A percentile compares a stretch with the other conserved stretches of the same genome.
These are phyloP conservation scores for Scedosporium boydii DNA, from an alignment of 2,329 filamentous ascomycete genomes.

Conservation along the genomic window DNA sequence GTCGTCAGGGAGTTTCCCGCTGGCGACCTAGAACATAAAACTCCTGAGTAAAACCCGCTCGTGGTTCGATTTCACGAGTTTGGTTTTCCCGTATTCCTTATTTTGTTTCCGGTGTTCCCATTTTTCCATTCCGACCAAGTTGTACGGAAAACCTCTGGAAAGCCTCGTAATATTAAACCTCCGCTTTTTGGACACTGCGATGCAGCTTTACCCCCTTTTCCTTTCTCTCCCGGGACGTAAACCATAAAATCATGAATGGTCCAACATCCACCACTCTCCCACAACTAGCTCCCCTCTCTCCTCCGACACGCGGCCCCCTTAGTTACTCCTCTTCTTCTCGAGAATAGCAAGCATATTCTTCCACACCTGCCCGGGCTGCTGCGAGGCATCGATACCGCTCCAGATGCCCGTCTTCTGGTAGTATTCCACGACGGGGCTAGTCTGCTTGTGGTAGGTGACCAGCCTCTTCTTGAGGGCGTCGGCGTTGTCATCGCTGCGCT, in stretches of 20 bases:
- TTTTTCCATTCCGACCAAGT: not conserved
- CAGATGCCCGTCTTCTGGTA: slow-evolving; percentile 98
- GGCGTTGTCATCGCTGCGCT: slow-evolving; percentile 94
- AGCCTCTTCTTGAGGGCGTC: slow-evolving; percentile 93
- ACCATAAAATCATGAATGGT: not conserved
- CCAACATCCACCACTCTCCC: not conserved
- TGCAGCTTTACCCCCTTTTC: not conserved
- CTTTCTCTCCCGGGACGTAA: not conserved
- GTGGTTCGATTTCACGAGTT: not conserved
- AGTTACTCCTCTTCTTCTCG: slow-evolving; percentile 40
- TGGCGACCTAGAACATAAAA: too few relatives aligned
- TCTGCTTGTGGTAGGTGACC: slow-evolving; percentile 88
- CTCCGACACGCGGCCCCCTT: not conserved
- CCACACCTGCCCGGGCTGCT: slow-evolving; percentile 94
- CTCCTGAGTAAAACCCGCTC: too few relatives aligned
- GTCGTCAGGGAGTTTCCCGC: too few relatives aligned
- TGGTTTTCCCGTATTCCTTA: slow-evolving; percentile 1
- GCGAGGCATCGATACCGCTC: slow-evolving; percentile 89
- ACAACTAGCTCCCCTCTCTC: not conserved
- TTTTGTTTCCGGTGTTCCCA: not conserved
- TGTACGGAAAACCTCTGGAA: not conserved
- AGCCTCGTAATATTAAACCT: not conserved
- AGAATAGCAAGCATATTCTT: slow-evolving; percentile 83
- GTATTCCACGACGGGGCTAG: slow-evolving; percentile 83
- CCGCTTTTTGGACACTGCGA: not conserved